Base-by-base conservation (phyloP, 2,329 filamentous ascomycete genomes). In the Fusarium camptoceras region DNA sequence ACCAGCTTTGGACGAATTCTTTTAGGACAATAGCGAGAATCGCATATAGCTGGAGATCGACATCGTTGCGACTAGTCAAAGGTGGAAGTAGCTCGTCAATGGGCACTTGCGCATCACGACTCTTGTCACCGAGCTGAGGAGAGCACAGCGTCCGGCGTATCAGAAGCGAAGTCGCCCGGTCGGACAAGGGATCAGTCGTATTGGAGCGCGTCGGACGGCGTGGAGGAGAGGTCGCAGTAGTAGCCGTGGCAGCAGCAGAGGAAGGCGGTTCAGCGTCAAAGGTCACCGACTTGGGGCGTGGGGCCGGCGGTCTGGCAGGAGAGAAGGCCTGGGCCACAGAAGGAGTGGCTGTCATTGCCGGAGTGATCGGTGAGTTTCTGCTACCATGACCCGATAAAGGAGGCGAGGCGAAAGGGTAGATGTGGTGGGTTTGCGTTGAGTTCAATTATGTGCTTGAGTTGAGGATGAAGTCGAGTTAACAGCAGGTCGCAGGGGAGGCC, bases 1-100 rank as follows among this genome's bases (percentile, higher is more conserved):
- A 99, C 96, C 96, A 99, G 31, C 89, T 90, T 79, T 96, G 91
- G 39, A 99, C 92, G 78, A 94, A 97, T 70, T 98, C 94, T 76
- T 92, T 90, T 74, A 98, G 85, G 66, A 98, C 89, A 63, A 98
- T 92, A 55, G 96, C 92, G 65, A 99, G 90, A 64, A 98, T 88
- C 28, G 93, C 95, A 78, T 98, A 99, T 7, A 99, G 87, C 81
- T 99, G 92, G 59, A 97, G 83, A 79, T 99, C 96, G 64, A 98
- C 89, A 73, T 97, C 94, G 79, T 97, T 97, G 54, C 94, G 94
- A 83, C 94, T 97, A 50, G 95, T 98, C 76, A 99, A 85, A 41
- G 94, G 94, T 63, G 95, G 96, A 47, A 99, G 84, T 44, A 97
- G 84, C 73, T 94, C 92, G 64, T 97, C 90, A 72, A 97, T 90